phyloP scores from a whole-genome alignment of 2,329 filamentous ascomycete genomes.

The Phialocephala subalpina region DNA sequence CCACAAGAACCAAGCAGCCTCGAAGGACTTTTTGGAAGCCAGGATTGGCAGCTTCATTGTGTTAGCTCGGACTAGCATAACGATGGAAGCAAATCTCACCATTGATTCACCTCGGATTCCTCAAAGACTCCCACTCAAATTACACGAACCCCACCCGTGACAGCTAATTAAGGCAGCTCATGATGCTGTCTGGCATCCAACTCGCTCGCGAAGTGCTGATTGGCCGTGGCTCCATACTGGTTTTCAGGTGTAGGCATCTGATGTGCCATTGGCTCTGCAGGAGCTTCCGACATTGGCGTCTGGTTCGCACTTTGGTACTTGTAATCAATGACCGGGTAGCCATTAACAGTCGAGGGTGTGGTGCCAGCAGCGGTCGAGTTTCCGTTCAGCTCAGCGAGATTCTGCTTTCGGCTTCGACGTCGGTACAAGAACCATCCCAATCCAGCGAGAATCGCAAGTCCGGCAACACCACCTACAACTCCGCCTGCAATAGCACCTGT shows the following conservation, averaged over 20 bases:
- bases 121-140: too few relatives aligned
- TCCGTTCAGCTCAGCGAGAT: neutral
- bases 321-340: neutral
- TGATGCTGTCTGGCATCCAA: neutral
- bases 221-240: neutral
- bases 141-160: neutral
- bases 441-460: constrained; percentile 18
- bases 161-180: neutral
- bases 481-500: constrained; percentile 30
- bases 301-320: neutral
- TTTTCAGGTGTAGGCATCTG: neutral
- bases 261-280: neutral
- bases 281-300: neutral
- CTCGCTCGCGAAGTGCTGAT: neutral
- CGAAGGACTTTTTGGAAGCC: too few relatives aligned
- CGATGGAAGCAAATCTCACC: too few relatives aligned
- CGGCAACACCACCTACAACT: constrained; percentile 29
- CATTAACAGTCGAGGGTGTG: neutral
- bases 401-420: constrained; percentile 4
- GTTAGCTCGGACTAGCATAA: too few relatives aligned
- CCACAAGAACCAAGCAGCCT: too few relatives aligned
- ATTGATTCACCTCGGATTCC: too few relatives aligned
- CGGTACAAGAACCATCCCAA: constrained; percentile 23
- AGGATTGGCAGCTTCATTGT: too few relatives aligned
- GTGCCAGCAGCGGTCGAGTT: neutral